Evolutionary conservation across 768 basidiomycete species (phyloP).

Genomic region (Lentinula lateritia): DNA sequence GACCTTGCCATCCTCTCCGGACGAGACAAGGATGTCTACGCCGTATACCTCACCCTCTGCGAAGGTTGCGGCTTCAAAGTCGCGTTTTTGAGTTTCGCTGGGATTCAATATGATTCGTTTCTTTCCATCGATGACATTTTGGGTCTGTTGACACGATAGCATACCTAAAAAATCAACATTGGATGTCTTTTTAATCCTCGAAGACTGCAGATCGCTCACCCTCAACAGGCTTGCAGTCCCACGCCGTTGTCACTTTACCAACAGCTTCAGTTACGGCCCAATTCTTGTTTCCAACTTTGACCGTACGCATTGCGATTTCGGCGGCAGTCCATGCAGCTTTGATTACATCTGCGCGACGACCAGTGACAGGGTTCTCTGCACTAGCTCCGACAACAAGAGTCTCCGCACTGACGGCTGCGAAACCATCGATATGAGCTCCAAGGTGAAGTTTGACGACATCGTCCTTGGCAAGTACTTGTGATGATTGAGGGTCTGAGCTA

Average conservation of each 20-base stretch:
- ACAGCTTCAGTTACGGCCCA: slow-evolving; percentile 92
- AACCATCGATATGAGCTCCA: slow-evolving; percentile 97
- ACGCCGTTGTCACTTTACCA: slow-evolving; percentile 59
- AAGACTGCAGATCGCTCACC: slow-evolving; percentile 34
- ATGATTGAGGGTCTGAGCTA: slow-evolving; percentile 72
- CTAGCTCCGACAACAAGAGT: slow-evolving; percentile 86
- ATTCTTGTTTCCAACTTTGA: slow-evolving; percentile 93
- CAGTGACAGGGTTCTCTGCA: slow-evolving; percentile 69
- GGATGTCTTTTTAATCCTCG: slow-evolving; percentile 4
- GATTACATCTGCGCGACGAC: slow-evolving; percentile 84
- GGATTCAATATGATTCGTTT: slow-evolving; percentile 94
- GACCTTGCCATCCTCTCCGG: slow-evolving; percentile 90
- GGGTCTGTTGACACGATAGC: slow-evolving; percentile 93
- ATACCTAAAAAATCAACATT: slow-evolving; percentile 50
- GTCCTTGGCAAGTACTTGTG: slow-evolving; percentile 65
- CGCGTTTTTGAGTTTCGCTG: slow-evolving; percentile 74
- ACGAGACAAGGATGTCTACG: slow-evolving; percentile 85
- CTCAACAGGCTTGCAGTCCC: slow-evolving; percentile 92
- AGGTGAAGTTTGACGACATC: slow-evolving; percentile 96
- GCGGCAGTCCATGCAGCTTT: slow-evolving; percentile 93
- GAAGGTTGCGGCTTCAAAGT: slow-evolving; percentile 80
- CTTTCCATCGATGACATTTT: slow-evolving; percentile 93
- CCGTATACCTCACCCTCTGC: slow-evolving; percentile 95
- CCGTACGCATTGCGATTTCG: slow-evolving; percentile 84
- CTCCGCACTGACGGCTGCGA: slow-evolving; percentile 89